These are phyloP conservation scores for Trichoderma aggressivum DNA, from an alignment of 2,329 filamentous ascomycete species.

Conservation along the genomic window DNA sequence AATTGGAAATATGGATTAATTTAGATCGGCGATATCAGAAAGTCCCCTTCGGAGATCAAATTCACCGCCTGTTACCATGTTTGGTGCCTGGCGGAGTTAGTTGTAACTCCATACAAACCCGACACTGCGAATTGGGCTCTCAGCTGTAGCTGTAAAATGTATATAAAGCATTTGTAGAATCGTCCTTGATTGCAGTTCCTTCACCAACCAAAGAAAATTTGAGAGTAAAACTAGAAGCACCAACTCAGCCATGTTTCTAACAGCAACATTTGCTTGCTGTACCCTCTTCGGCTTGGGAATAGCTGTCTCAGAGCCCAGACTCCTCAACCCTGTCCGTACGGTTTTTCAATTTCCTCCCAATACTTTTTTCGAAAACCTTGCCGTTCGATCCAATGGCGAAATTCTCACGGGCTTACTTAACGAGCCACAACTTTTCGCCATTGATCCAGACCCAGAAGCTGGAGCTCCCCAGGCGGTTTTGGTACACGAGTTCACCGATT, in stretches of 20 bases:
- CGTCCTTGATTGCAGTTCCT: not conserved
- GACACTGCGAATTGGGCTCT: not conserved
- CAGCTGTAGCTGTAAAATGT: not conserved
- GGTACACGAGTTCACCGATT: not conserved
- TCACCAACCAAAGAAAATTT: not conserved
- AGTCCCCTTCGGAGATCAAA: not conserved
- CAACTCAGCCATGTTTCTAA: not conserved
- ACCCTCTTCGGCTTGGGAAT: not conserved
- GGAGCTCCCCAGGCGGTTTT: not conserved
- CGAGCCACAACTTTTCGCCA: not conserved
- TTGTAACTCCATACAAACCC: not conserved
- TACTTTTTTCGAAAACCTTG: not conserved
- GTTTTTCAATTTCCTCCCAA: not conserved
- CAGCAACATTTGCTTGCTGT: not conserved
- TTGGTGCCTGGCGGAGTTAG: not conserved
- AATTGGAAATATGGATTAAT: not conserved
- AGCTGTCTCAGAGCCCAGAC: not conserved
- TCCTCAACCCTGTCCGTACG: not conserved
- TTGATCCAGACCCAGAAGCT: not conserved
- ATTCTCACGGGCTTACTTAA: not conserved
- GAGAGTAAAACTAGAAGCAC: not conserved
- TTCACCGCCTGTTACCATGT: not conserved
- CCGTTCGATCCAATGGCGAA: not conserved
- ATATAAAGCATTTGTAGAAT: not conserved
- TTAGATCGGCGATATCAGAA: not conserved